Evolutionary conservation across 1,284 basidiomycete genomes (phyloP).

Genomic region (Leccinum huronense): DNA sequence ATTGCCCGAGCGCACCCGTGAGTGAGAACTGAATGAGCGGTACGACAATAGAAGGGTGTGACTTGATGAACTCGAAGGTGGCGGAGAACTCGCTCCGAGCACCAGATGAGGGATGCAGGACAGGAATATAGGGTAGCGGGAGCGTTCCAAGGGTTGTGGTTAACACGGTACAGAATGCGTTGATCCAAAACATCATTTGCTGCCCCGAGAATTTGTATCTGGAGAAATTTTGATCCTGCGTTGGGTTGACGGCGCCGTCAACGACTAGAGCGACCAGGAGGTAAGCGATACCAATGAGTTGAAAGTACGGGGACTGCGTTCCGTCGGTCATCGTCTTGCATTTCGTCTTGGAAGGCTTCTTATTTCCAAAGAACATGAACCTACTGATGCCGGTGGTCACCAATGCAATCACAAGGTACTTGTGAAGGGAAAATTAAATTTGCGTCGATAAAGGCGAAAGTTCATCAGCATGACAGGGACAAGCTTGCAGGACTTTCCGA

Average conservation of each 20-base stretch:
- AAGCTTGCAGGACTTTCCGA: constrained; percentile 98
- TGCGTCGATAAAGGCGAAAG: constrained; percentile 82
- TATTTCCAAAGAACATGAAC: constrained; percentile 88
- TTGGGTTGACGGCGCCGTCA: constrained; percentile 97
- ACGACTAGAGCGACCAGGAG: too few species aligned
- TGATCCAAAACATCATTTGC: constrained; percentile 99
- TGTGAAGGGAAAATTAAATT: constrained; percentile 91
- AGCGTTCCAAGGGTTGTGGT: constrained; percentile 66
- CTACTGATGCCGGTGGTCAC: constrained; percentile 93
- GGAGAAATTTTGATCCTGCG: constrained; percentile 95
- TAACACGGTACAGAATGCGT: constrained; percentile 75
- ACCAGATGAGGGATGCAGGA: constrained; percentile 61
- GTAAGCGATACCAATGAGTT: constrained; percentile 67
- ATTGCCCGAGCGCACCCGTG: constrained; percentile 90
- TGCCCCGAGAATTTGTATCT: constrained; percentile 81
- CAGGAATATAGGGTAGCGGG: constrained; percentile 73
- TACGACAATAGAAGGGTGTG: constrained; percentile 75
- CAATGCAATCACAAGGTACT: constrained; percentile 90
- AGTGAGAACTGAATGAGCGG: constrained; percentile 86
- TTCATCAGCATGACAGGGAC: constrained; percentile 97
- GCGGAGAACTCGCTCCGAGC: constrained; percentile 65
- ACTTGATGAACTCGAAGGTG: constrained; percentile 73
- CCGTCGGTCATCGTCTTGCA: constrained; percentile 34
- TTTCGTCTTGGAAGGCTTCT: constrained; percentile 49
- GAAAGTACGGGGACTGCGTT: constrained; percentile 45